Base-by-base conservation (phyloP, 306 rosid species). In the Malus sieversii region DNA sequence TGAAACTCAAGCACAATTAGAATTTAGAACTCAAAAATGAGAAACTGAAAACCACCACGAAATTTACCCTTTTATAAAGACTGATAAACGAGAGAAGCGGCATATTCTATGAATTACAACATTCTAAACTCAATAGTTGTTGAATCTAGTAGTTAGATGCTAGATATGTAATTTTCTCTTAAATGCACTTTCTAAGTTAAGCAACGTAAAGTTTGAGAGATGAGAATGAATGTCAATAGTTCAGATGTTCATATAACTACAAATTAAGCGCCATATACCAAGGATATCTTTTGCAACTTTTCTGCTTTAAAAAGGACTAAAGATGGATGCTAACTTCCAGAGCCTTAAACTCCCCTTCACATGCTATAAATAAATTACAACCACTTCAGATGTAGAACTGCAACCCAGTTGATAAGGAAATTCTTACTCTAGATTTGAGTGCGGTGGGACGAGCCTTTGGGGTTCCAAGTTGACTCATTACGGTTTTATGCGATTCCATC, bases 351-450 rank as follows among this genome's bases (percentile, higher is more conserved):
- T 78, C 76, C 57, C 16, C 32, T 71, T 35, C 38, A 80, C 51
- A 35, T 13, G 1, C 52, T 66, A 48, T 48, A 48, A 15, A 35
- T 15, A 63, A 61, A 32, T n/a, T 53, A 33, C 15, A 42, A 40
- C 22, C 51, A 16, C 20, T 44, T 25, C 53, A 32, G 53, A 33
- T 12, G 19, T 55, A 66, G 61, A 57, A 29, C 38, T 63, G 20
- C 57, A 20, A 66, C 33, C 69, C 60, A 66, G 72, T 23, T 27
- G 30, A 60, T 60, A 22, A 73, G 74, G 70, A 73, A 62, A 66
- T 74, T 74, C 93, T 91, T 87, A 93, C 98, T 84, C 98, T 90
- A 63, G 97, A 93, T 85, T 89, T 91, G 79, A 93, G 81, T 62
- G 88, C 83, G 29, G 85, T 84, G 60, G 93, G 91, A 38, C 96